phyloP scores from a whole-genome alignment of 257 asterid genomes.

The Solanum sejunctum region DNA sequence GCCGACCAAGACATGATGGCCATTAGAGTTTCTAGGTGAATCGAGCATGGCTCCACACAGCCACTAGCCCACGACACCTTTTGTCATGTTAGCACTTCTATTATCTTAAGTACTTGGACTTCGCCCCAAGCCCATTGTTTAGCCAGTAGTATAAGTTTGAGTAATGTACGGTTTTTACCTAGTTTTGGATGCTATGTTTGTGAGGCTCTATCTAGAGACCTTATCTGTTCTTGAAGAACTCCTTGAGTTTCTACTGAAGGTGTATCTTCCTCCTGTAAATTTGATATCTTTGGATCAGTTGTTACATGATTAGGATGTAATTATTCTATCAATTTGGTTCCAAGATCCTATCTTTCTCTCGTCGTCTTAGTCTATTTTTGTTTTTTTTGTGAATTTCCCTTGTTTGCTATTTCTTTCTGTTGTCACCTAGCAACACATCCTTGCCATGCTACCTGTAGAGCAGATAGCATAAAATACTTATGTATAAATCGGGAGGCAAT shows the following conservation, averaged over 20 bases:
- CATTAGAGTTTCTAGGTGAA: not conserved
- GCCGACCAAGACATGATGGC: not conserved
- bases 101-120: not conserved
- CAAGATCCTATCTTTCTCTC: not conserved
- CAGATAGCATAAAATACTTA: not conserved
- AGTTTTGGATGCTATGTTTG: not conserved
- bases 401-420: not conserved
- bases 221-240: not conserved
- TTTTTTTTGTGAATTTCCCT: not conserved
- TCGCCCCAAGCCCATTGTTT: not conserved
- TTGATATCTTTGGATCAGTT: not conserved
- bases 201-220: not conserved
- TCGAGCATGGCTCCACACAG: not conserved
- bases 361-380: not conserved
- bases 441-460: not conserved
- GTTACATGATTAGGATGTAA: not conserved
- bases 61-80: not conserved
- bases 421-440: not conserved
- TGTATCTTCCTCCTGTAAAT: not conserved
- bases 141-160: not conserved
- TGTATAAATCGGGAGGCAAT: not conserved
- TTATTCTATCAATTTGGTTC: not conserved
- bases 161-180: not conserved
- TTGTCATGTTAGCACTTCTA: not conserved
- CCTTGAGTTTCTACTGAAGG: not conserved